Evolutionary conservation across 1,284 basidiomycete species (phyloP).

Genomic region (Grifola frondosa): DNA sequence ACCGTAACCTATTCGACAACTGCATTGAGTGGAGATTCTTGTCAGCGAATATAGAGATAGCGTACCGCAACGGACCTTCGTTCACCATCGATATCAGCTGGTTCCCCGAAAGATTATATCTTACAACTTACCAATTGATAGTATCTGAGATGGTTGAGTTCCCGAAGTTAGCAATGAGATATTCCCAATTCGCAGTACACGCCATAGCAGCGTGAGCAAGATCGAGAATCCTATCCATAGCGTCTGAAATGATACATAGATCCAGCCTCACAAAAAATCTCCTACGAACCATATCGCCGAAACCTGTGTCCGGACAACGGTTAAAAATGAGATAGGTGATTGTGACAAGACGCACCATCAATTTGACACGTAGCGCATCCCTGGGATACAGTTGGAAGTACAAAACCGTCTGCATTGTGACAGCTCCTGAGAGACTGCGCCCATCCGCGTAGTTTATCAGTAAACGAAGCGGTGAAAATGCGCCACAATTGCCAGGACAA

Average conservation of each 20-base stretch:
- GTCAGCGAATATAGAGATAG: no score
- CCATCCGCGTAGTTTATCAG: no score
- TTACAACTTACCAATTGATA: constrained; percentile 14
- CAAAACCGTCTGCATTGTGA: constrained; percentile 18
- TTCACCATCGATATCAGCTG: no score
- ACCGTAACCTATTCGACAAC: constrained; percentile 15
- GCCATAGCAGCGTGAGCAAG: constrained; percentile 15
- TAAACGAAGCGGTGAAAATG: no score
- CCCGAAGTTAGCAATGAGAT: constrained; percentile 16
- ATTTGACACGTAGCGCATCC: constrained; percentile 10
- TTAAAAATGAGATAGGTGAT: neutral
- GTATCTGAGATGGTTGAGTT: constrained; percentile 13
- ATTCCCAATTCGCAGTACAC: constrained; percentile 17
- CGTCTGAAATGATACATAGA: no score
- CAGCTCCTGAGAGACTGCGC: constrained; percentile 19
- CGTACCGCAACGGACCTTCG: constrained; percentile 17
- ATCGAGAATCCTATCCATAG: constrained; percentile 16
- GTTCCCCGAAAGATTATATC: no score
- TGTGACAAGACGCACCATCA: constrained; percentile 14
- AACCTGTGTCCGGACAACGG: no score
- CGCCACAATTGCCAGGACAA: no score
- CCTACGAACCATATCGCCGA: no score
- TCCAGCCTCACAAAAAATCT: no score
- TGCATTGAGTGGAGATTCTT: no score
- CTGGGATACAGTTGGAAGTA: constrained; percentile 17